A percentile compares a stretch with the other conserved stretches of the same genome.
Conservation (phyloP, 2,329 filamentous ascomycete genomes). For the Epichloe uncinata region DNA sequence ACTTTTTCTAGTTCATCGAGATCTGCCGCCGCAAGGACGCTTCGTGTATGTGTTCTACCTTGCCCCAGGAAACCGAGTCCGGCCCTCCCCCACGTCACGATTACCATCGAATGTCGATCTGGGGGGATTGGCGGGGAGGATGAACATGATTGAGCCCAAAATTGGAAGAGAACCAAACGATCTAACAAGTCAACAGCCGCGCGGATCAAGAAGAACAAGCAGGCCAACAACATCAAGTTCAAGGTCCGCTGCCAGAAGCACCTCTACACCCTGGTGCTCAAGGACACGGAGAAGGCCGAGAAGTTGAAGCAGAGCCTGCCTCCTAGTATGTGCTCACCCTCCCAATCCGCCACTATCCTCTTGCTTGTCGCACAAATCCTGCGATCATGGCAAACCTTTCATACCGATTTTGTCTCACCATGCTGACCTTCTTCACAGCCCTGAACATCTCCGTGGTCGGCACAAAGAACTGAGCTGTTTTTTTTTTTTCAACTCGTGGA, state of each 20-base stretch:
- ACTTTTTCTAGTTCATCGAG: conserved; percentile 78
- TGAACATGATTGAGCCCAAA: too few relatives aligned
- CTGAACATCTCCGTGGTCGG: conserved; percentile 40
- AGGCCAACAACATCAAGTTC: conserved; percentile 94
- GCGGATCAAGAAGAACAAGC: conserved; percentile 92
- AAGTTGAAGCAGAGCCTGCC: conserved; percentile 99
- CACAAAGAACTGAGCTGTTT: conserved; percentile 34
- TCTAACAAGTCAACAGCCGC: conserved; percentile 42
- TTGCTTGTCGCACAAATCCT: too few relatives aligned
- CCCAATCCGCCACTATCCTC: not conserved
- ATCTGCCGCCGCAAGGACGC: conserved; percentile 99
- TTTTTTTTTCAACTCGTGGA: not conserved
- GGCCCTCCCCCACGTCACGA: not conserved
- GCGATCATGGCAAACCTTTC: too few relatives aligned
- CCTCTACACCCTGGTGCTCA: conserved; percentile 96
- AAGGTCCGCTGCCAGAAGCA: conserved; percentile 97
- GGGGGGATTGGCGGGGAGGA: not conserved
- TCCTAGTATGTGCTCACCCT: conserved; percentile 57
- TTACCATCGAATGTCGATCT: not conserved
- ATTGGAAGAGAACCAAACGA: not conserved
- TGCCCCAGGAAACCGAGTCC: conserved; percentile 2
- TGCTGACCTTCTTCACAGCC: conserved; percentile 18
- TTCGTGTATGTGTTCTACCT: conserved; percentile 62
- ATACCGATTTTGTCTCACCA: too few relatives aligned
- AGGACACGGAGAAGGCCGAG: conserved; percentile 98